These are phyloP conservation scores for Cercophora scortea DNA, from an alignment of 495 filamentous ascomycete genomes.

Conservation along the genomic window DNA sequence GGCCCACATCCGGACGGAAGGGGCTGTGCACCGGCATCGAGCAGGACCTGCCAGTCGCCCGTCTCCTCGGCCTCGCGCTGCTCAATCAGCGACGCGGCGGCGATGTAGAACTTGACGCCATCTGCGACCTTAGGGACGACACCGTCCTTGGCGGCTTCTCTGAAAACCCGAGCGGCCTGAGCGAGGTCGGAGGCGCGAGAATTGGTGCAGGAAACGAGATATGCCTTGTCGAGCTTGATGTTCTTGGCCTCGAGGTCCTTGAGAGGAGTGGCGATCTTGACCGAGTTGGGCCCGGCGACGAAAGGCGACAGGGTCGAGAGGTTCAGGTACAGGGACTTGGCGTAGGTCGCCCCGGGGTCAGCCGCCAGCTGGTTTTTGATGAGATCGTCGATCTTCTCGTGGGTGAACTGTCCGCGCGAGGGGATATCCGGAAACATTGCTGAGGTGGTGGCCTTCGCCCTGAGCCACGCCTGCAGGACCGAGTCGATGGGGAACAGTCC, in stretches of 20 bases:
- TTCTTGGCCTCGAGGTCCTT: conserved; percentile 60
- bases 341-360: conserved; percentile 71
- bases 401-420: conserved; percentile 49
- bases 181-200: conserved; percentile 73
- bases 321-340: conserved; percentile 70
- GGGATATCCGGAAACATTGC: conserved; percentile 37
- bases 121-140: conserved; percentile 65
- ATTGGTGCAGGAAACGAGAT: conserved; percentile 91
- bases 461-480: conserved; percentile 66
- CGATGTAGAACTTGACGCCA: conserved; percentile 83
- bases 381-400: conserved; percentile 63
- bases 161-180: conserved; percentile 80
- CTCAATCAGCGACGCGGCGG: conserved; percentile 76
- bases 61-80: conserved; percentile 69
- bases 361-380: conserved; percentile 58
- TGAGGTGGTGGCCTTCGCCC: conserved; percentile 63
- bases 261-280: conserved; percentile 78
- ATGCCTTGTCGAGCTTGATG: conserved; percentile 78
- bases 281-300: conserved; percentile 85
- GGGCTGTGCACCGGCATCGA: conserved; percentile 70
- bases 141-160: conserved; percentile 56
- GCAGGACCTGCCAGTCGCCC: conserved; percentile 81
- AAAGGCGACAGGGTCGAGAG: conserved; percentile 80
- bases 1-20: conserved; percentile 78
- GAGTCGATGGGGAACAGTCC: conserved; percentile 75